Evolutionary conservation across 352 stramenopile species (phyloP).

Genomic region (Hyphochytrium catenoides): DNA sequence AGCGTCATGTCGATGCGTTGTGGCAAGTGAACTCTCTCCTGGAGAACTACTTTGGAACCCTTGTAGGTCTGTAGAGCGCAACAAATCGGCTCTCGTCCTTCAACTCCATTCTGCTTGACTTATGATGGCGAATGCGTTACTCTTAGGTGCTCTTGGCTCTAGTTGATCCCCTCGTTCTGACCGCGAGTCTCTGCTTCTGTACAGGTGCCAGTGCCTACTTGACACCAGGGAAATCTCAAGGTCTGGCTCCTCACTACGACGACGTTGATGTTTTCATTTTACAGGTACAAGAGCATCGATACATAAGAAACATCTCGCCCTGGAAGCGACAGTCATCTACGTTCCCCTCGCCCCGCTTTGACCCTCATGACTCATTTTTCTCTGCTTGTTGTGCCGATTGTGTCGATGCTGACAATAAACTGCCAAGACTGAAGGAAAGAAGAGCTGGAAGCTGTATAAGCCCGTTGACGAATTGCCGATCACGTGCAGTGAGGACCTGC

Average conservation of each 20-base stretch:
- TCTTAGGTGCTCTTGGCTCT: too few relatives aligned
- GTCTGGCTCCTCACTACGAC: conserved; percentile 51
- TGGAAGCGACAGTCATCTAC: too few relatives aligned
- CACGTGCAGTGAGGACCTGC: conserved; percentile 46
- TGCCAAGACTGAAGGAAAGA: conserved; percentile 37
- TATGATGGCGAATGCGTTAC: too few relatives aligned
- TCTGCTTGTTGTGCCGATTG: background rate
- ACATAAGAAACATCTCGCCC: too few relatives aligned
- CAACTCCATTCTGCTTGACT: too few relatives aligned
- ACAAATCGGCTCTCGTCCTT: too few relatives aligned
- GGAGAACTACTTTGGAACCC: conserved; percentile 36
- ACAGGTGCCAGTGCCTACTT: conserved; percentile 46
- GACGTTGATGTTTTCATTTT: conserved; percentile 63
- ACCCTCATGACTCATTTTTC: too few relatives aligned
- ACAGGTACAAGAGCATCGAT: too few relatives aligned
- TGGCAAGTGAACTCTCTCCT: conserved; percentile 46
- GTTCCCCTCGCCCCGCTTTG: too few relatives aligned
- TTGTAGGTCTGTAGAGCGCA: too few relatives aligned
- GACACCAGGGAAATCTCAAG: conserved; percentile 39
- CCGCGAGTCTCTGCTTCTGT: too few relatives aligned
- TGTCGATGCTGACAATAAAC: background rate
- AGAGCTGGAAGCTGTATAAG: conserved; percentile 63
- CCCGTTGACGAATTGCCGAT: conserved; percentile 35
- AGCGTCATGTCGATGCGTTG: conserved; percentile 45
- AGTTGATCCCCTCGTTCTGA: too few relatives aligned